Evolutionary conservation across 768 basidiomycete species (phyloP), one percentile per base, ranked within the genome.

Genomic region (Boletus subparvulus): DNA sequence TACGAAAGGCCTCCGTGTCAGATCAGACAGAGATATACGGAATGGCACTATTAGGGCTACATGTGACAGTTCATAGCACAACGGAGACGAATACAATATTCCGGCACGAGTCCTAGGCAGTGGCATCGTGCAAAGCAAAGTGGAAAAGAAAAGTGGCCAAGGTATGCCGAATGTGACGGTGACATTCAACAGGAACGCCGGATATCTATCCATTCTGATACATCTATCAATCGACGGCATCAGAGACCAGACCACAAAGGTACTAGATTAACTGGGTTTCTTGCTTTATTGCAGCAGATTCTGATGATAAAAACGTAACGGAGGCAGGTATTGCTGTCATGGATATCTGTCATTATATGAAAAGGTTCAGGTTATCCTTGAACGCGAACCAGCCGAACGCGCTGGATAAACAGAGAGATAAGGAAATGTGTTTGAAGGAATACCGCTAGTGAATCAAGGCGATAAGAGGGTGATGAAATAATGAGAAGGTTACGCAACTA

Each of bases 61-160:
- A 26, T 26, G n/a, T 12, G 49, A n/a, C 13, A 14, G 3, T 14
- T 32, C 26, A 32, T 21, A 21, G 33, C 12, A 24, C 37, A n/a
- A 61, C 32, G 56, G 66, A 24, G 75, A 77, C 16, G 63, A 65
- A 24, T 69, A 71, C 19, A 30, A 10, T 32, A 32, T 13, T 8
- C 35, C 48, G 11, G 17, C 6, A 3, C 36, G 7, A 36, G 21
- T 21, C 21, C 21, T 21, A 21, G 21, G 17, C 12, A 17, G 11
- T 39, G 6, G 47, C 6, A 14, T 47, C 16, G 6, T 13, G 12
- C 35, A n/a, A 17, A 37, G 3, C 4, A 1, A 21, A 39, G 16
- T 12, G 35, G 21, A 21, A 17, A 44, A 14, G 65, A 72, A 9
- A 58, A 0, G 26, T 36, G 39, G 26, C 17, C 16, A n/a, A 13